Percentiles rank a stretch among this genome's conserved stretches.
phyloP scores from a whole-genome alignment of 345 rosid species.

The Rubroshorea leprosula region DNA sequence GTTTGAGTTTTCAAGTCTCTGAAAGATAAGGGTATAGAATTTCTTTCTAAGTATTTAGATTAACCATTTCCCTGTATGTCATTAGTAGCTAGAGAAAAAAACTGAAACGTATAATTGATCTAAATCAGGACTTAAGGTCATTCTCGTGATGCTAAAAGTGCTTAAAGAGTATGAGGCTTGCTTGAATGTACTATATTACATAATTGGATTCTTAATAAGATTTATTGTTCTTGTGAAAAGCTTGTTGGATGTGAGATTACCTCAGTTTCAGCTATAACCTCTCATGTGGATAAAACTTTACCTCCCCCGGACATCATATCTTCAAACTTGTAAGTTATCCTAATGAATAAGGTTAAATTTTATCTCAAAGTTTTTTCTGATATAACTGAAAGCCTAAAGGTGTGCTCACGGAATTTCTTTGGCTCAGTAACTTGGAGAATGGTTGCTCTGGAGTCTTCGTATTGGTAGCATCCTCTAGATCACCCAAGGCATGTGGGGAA shows the following conservation, averaged over 20 bases:
- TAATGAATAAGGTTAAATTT: slow-evolving; percentile 4
- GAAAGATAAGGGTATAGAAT: not conserved
- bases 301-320: slow-evolving; percentile 89
- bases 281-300: slow-evolving; percentile 70
- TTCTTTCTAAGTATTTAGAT: not conserved
- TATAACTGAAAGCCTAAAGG: slow-evolving; percentile 7
- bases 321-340: slow-evolving; percentile 67
- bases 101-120: not conserved
- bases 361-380: slow-evolving; percentile 6
- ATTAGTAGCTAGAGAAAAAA: not conserved
- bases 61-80: not conserved
- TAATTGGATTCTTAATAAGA: not conserved
- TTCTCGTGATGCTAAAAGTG: not conserved
- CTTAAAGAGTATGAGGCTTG: too few relatives aligned
- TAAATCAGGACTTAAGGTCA: not conserved
- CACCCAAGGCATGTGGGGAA: slow-evolving; percentile 73
- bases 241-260: slow-evolving; percentile 85
- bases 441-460: slow-evolving; percentile 93
- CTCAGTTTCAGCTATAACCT: slow-evolving; percentile 66
- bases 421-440: slow-evolving; percentile 78
- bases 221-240: slow-evolving; percentile 40
- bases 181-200: too few relatives aligned
- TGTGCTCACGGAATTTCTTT: slow-evolving; percentile 13
- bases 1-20: not conserved
- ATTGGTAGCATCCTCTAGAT: slow-evolving; percentile 82